Evolutionary conservation across 495 filamentous ascomycete genomes (phyloP).

Genomic region (Umbilicaria muhlenbergii): DNA sequence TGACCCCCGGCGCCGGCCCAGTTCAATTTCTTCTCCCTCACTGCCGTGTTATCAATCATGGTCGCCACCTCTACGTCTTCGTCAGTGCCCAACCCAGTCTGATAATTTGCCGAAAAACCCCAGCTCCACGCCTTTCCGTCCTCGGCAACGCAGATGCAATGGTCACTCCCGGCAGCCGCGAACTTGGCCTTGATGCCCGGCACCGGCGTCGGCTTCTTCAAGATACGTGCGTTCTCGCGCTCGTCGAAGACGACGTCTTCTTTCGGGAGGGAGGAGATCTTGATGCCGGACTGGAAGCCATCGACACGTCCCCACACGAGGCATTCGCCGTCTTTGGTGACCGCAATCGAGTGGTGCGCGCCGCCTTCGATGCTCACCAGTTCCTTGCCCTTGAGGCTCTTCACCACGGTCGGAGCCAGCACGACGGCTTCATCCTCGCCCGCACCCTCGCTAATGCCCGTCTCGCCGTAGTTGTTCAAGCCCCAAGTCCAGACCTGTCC

Average conservation of each 20-base stretch:
- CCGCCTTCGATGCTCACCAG: conserved; percentile 33
- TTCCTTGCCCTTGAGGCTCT: conserved; percentile 31
- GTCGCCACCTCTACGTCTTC: conserved; percentile 44
- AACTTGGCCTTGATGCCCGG: conserved; percentile 27
- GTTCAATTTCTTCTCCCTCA: conserved; percentile 35
- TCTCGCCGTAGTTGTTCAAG: conserved; percentile 73
- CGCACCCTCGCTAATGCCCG: conserved; percentile 51
- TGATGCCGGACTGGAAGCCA: conserved; percentile 39
- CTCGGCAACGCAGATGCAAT: conserved; percentile 39
- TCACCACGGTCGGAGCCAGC: conserved; percentile 40
- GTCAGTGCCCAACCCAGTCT: conserved; percentile 39
- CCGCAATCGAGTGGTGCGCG: conserved; percentile 40
- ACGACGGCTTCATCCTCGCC: conserved; percentile 48
- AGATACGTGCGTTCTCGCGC: conserved; percentile 34
- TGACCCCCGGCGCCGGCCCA: conserved; percentile 49
- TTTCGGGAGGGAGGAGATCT: conserved; percentile 25
- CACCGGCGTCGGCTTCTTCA: conserved; percentile 35
- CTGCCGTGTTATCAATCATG: conserved; percentile 41
- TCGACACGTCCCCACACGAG: conserved; percentile 48
- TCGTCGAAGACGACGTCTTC: conserved; percentile 36
- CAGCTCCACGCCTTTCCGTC: conserved; percentile 43
- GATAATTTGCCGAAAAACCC: conserved; percentile 49
- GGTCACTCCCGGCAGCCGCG: conserved; percentile 37
- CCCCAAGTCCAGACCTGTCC: conserved; percentile 73
- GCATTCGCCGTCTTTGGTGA: conserved; percentile 35